A percentile compares a stretch with the other conserved stretches of the same genome.
Conservation (phyloP, 2,329 filamentous ascomycete species). For the Leptographium radiaticola region DNA sequence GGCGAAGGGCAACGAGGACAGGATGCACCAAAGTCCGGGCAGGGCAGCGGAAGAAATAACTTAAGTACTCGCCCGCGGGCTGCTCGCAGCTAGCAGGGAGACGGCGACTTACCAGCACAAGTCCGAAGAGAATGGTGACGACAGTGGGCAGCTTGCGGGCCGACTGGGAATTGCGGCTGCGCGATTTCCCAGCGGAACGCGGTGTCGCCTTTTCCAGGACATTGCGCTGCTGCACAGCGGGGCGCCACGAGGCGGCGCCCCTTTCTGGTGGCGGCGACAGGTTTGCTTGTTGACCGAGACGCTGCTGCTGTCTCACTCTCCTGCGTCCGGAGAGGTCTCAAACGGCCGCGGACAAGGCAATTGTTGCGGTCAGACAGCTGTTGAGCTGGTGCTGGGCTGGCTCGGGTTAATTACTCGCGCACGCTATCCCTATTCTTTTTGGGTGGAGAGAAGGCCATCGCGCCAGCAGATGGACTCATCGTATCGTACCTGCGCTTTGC, state of each 20-base stretch:
- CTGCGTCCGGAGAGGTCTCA: background rate
- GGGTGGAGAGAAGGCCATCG: background rate
- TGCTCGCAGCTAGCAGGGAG: background rate
- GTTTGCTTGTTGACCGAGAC: background rate
- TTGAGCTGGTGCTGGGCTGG: background rate
- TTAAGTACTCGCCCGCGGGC: background rate
- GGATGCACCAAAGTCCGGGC: background rate
- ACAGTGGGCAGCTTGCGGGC: slow-evolving; percentile 11
- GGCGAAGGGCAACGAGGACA: background rate
- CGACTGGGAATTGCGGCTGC: slow-evolving; percentile 9
- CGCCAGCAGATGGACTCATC: background rate
- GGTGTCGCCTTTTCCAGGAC: background rate
- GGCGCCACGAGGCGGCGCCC: slow-evolving; percentile 16
- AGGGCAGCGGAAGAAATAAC: background rate
- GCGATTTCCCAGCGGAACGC: slow-evolving; percentile 8
- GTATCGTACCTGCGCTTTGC: background rate
- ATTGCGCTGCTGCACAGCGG: slow-evolving; percentile 8
- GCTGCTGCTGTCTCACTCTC: background rate
- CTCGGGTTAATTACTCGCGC: background rate
- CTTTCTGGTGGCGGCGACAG: slow-evolving; percentile 12
- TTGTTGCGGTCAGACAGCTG: too few relatives aligned
- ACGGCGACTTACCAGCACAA: background rate
- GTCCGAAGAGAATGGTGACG: slow-evolving; percentile 14
- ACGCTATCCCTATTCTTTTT: background rate
- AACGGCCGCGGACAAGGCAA: too few relatives aligned